Base-by-base conservation (phyloP, 345 rosid species). In the Cochlearia excelsa region DNA sequence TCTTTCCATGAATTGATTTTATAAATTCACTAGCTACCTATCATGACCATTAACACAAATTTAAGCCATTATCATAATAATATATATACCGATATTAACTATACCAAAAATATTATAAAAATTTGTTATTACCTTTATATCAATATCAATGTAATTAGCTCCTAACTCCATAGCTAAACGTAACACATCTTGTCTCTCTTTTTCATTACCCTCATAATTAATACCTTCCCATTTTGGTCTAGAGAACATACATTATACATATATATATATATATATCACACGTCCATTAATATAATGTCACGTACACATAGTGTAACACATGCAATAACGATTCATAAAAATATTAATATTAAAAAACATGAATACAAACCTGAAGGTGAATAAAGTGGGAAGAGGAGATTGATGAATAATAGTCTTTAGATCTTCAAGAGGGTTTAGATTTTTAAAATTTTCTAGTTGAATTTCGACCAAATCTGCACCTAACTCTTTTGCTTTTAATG, bases 201-300 rank as follows among this genome's bases (percentile, higher is more conserved):
- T 80, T 65, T 92, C 98, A 66, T 84, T 97, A 47, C 95, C 98
- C 45, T 75, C 95, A 66, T 92, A 88, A 11, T 74, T 80, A 51
- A 97, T 97, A 30, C 95, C 98, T 76, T 92, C 98, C 98, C 98
- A 88, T 59, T 61, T 82, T 46, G 97, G 97, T 63, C 98, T 92
- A 73, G 1, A 69, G 38, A 73, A 6, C 16, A 61, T 6, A 4
- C 62, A 29, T 26, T 4, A 16, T 4, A 16, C 23, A 74, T 4
- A 47, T 26, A 59, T 5, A 57, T n/a, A 1, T 5, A 57, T n/a
- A 1, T 30, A 26, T 50, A 60, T 42, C 43, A 58, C 41, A 46
- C 37, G 34, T 44, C 44, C 10, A 35, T 30, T 16, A 16, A 16
- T 16, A 16, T 16, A 16, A 16, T 16, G 23, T 16, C 23, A 16